Conservation (phyloP, 176 grass and related monocot species). For the Aegilops tauschii region DNA sequence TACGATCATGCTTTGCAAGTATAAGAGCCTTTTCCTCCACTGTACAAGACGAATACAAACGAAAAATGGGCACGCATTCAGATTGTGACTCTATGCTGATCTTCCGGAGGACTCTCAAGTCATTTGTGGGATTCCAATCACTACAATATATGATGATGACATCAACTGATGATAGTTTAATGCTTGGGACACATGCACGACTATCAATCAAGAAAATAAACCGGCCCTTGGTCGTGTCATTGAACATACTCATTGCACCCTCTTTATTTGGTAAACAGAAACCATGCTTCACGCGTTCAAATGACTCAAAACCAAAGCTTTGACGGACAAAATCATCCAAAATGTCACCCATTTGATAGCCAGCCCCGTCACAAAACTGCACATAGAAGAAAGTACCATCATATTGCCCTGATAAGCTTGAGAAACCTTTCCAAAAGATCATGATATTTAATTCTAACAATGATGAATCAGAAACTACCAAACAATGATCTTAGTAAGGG, state of each 20-base stretch:
- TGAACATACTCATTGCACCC: slow-evolving; percentile 76
- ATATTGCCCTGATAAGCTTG: slow-evolving; percentile 18
- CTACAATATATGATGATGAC: slow-evolving; percentile 63
- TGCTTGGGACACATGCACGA: slow-evolving; percentile 75
- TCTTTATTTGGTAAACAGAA: slow-evolving; percentile 55
- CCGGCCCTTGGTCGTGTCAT: slow-evolving; percentile 71
- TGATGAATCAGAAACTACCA: slow-evolving; percentile 19
- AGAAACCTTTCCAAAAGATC: slow-evolving; percentile 4
- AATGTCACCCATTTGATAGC: slow-evolving; percentile 74
- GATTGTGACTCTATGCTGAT: slow-evolving; percentile 65
- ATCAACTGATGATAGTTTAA: slow-evolving; percentile 86
- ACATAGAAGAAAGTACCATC: slow-evolving; percentile 32
- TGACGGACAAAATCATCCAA: slow-evolving; percentile 86
- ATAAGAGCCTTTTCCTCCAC: slow-evolving; percentile 85
- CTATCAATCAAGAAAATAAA: slow-evolving; percentile 90
- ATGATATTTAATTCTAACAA: background rate
- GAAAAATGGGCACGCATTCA: slow-evolving; percentile 57
- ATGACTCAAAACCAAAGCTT: slow-evolving; percentile 81
- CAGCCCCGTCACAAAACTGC: slow-evolving; percentile 61
- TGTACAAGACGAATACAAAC: slow-evolving; percentile 74
- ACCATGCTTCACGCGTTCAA: slow-evolving; percentile 64
- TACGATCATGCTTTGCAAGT: slow-evolving; percentile 70
- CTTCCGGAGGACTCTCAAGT: slow-evolving; percentile 63
- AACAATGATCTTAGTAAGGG: slow-evolving; percentile 33
- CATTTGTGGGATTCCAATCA: slow-evolving; percentile 90